Evolutionary conservation across 2,329 filamentous ascomycete species (phyloP).

Genomic region (Nemania sp.): DNA sequence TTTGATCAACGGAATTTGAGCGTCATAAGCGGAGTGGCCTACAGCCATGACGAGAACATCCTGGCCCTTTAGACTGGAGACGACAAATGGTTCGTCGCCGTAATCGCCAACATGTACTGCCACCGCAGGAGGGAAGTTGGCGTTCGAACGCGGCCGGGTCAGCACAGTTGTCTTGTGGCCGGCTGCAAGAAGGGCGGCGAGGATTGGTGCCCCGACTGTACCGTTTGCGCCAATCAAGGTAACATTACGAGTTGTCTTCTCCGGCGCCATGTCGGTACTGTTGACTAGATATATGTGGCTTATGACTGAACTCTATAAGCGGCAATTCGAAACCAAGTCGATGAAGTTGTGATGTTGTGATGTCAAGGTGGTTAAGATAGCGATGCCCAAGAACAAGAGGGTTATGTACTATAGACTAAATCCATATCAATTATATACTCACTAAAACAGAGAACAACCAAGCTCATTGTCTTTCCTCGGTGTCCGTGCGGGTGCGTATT

Average conservation of each 20-base stretch:
- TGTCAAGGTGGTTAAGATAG: not conserved
- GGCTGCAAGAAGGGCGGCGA: slow-evolving; percentile 37
- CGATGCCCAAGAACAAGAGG: not conserved
- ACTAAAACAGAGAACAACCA: not conserved
- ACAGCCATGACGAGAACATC: slow-evolving; percentile 42
- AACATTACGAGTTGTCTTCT: slow-evolving; percentile 29
- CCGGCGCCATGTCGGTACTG: slow-evolving; percentile 21
- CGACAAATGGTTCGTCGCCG: slow-evolving; percentile 35
- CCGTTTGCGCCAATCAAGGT: slow-evolving; percentile 37
- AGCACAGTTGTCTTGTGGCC: slow-evolving; percentile 41
- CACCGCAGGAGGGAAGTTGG: slow-evolving; percentile 29
- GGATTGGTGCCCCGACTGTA: slow-evolving; percentile 37
- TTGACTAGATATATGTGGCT: not conserved
- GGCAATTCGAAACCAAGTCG: not conserved
- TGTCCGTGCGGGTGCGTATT: slow-evolving; percentile 12
- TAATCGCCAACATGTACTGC: slow-evolving; percentile 31
- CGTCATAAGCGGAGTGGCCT: slow-evolving; percentile 28
- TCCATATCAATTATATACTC: slow-evolving; percentile 12
- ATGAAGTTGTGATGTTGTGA: not conserved
- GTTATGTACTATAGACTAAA: not conserved
- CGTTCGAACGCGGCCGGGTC: slow-evolving; percentile 36
- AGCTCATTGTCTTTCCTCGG: not conserved
- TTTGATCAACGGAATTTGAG: slow-evolving; percentile 37
- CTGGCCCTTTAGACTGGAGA: slow-evolving; percentile 39
- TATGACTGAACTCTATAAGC: no score